Conservation (phyloP, 1,284 basidiomycete genomes). For the Athelia psychrophila region DNA sequence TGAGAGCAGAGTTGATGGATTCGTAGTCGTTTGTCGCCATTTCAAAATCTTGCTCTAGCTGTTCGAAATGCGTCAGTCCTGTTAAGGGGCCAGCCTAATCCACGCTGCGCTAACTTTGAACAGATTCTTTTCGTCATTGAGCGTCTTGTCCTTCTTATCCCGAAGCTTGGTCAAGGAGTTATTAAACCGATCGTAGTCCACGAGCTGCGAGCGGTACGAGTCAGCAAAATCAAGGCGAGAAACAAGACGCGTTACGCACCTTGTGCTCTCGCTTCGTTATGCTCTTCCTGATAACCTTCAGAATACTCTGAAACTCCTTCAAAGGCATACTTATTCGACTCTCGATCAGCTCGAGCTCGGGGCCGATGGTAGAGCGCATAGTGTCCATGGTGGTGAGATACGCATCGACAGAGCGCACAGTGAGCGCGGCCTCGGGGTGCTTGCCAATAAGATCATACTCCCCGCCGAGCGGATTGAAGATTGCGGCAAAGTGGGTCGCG, state of each 20-base stretch:
- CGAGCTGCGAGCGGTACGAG: conserved; percentile 48
- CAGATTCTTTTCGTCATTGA: conserved; percentile 92
- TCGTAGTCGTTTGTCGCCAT: conserved; percentile 95
- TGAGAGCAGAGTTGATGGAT: conserved; percentile 91
- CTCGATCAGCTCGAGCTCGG: conserved; percentile 96
- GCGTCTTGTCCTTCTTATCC: conserved; percentile 95
- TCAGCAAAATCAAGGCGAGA: conserved; percentile 2
- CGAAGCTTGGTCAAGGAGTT: conserved; percentile 93
- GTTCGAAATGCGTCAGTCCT: conserved; percentile 17
- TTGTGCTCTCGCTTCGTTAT: conserved; percentile 98
- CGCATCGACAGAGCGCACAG: conserved; percentile 74
- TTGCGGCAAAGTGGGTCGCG: conserved; percentile 69
- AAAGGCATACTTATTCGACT: conserved; percentile 82
- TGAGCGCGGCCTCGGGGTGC: conserved; percentile 77
- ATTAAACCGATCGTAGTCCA: conserved; percentile 96
- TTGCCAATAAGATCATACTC: conserved; percentile 83
- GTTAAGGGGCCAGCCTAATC: neutral
- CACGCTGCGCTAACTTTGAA: conserved; percentile 71
- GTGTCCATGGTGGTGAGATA: conserved; percentile 83
- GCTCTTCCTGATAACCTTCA: conserved; percentile 92
- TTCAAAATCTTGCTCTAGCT: conserved; percentile 99
- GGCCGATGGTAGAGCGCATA: conserved; percentile 73
- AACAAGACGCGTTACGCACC: conserved; percentile 36
- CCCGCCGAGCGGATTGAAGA: conserved; percentile 80
- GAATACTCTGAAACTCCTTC: conserved; percentile 84